phyloP scores from a whole-genome alignment of 257 asterid species.

The Linderniella brevidens region DNA sequence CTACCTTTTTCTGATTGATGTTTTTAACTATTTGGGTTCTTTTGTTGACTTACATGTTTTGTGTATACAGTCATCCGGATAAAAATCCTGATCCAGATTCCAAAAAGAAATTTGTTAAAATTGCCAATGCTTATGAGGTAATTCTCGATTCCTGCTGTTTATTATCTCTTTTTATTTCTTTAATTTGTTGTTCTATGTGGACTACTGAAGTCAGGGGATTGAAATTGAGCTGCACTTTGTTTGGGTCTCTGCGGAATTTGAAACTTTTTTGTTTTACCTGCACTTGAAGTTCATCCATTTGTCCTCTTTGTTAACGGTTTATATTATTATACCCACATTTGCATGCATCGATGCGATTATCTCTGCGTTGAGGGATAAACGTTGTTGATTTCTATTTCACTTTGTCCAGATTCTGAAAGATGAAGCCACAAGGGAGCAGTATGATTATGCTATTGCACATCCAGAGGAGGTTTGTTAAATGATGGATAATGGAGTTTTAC shows the following conservation, averaged over 20 bases:
- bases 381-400: not conserved
- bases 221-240: too few species aligned
- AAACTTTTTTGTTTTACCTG: too few species aligned
- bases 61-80: conserved; percentile 45
- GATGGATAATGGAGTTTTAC: conserved; percentile 3
- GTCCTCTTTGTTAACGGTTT: too few species aligned
- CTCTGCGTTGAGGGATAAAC: not conserved
- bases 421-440: conserved; percentile 89
- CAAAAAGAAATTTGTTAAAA: conserved; percentile 59
- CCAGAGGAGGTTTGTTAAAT: conserved; percentile 74
- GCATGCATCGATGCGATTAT: too few species aligned
- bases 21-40: not conserved
- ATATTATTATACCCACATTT: too few species aligned
- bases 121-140: conserved; percentile 96
- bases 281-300: too few species aligned
- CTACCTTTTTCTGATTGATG: not conserved
- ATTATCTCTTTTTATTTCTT: not conserved
- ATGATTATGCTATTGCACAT: conserved; percentile 91
- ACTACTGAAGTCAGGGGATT: too few species aligned
- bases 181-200: not conserved
- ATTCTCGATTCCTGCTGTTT: conserved; percentile 1
- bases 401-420: conserved; percentile 70
- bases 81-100: conserved; percentile 89
- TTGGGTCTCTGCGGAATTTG: too few species aligned
- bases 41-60: not conserved